These are phyloP conservation scores for Syzygium aromaticum DNA, from an alignment of 345 rosid species.

Conservation along the genomic window DNA sequence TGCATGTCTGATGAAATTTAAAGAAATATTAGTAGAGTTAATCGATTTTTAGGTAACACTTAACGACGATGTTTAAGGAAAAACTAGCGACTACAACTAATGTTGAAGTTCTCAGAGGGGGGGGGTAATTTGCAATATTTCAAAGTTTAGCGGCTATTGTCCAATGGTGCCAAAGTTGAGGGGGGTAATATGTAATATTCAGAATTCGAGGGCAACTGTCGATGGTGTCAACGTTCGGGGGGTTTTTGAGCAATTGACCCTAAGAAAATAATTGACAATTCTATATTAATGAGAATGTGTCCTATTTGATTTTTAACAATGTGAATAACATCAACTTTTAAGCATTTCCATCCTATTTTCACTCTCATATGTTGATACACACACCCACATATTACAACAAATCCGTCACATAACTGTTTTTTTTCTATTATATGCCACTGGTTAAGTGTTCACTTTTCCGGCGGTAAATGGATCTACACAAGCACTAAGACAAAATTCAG, in stretches of 20 bases:
- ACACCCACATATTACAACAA: not conserved
- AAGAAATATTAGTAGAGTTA: not conserved
- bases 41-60: not conserved
- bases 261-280: not conserved
- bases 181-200: not conserved
- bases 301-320: not conserved
- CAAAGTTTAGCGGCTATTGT: not conserved
- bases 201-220: not conserved
- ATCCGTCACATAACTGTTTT: not conserved
- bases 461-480: not conserved
- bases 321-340: not conserved
- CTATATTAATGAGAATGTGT: not conserved
- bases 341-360: not conserved
- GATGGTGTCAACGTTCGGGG: not conserved
- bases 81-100: not conserved
- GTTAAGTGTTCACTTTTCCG: not conserved
- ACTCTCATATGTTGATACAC: not conserved
- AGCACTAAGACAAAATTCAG: not conserved
- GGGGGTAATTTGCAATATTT: not conserved
- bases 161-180: not conserved
- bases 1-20: too few species aligned
- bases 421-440: not conserved
- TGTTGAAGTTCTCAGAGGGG: not conserved
- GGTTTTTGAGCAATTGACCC: not conserved
- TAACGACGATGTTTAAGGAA: not conserved